Evolutionary conservation across 192 early-diverging fungal genomes (phyloP), one percentile per base, ranked within the genome.

Genomic region (Phycomyces blakesleeanus): DNA sequence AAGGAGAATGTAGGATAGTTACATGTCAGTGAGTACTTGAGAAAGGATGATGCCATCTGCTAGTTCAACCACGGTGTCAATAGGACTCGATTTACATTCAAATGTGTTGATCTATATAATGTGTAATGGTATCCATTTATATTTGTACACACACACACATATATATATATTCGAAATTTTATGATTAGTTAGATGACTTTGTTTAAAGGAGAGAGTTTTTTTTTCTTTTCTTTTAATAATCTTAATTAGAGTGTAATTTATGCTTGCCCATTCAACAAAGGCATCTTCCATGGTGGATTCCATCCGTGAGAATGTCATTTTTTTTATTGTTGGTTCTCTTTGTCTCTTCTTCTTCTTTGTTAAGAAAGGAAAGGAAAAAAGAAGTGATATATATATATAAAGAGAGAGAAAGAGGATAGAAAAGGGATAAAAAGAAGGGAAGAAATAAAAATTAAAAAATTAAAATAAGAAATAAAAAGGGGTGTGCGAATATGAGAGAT

Each of bases 1-100:
- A 34, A n/a, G 16, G 38, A n/a, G 42, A 75, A n/a, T n/a, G 84
- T 83, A 34, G 29, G 29, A 34, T 5, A 34, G 29, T 34, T 89
- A 95, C 91, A 97, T 88, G 61, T 92, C 87, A n/a, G 82, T 73
- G 22, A 91, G 86, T 53, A 94, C 83, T 63, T 95, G 93, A 58
- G 90, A 88, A 26, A 97, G 74, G 12, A 91, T 78, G 38, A 84
- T 83, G 57, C 91, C 89, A 75, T 94, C 93, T 29, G 83, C 81
- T 42, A 94, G 86, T 76, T 94, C 95, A 37, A 76, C 76, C 26
- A 89, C 60, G 49, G 69, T 68, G 54, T 72, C 76, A 63, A 77
- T 72, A 18, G 74, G 71, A 47, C 75, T 59, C 2, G 83, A 82
- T 34, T 85, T 70, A 52, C 63, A 67, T 8, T 82, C 78, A 70